These are phyloP conservation scores for Irpex sp. DNA, from an alignment of 1,284 basidiomycete species.

Conservation along the genomic window DNA sequence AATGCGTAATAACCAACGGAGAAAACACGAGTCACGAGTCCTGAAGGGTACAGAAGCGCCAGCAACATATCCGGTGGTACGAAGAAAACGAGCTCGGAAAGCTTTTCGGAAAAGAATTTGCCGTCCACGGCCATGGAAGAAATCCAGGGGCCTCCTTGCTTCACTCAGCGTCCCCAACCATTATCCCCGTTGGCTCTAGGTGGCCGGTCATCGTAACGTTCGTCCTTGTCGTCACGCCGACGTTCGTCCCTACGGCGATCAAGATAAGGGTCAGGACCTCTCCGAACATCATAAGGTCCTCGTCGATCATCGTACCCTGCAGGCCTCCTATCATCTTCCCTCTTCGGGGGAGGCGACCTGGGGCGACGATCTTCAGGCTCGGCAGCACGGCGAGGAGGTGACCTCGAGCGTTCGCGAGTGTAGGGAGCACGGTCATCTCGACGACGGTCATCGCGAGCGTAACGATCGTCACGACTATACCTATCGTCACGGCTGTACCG, in stretches of 20 bases:
- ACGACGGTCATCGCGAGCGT: conserved; percentile 40
- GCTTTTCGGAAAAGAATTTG: conserved; percentile 6
- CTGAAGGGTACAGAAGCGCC: conserved; percentile 20
- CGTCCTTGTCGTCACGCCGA: conserved; percentile 76
- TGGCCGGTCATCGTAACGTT: conserved; percentile 68
- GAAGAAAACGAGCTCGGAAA: conserved; percentile 16
- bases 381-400: conserved; percentile 53
- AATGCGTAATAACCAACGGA: conserved; percentile 27
- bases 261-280: conserved; percentile 73
- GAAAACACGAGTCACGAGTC: conserved; percentile 22
- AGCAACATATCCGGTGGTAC: conserved; percentile 18
- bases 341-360: conserved; percentile 74
- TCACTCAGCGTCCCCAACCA: conserved; percentile 30
- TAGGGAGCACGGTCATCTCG: conserved; percentile 32
- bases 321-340: conserved; percentile 79
- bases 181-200: conserved; percentile 71
- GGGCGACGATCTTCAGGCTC: conserved; percentile 68
- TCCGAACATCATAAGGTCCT: conserved; percentile 67
- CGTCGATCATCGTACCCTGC: conserved; percentile 84
- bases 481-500: conserved; percentile 43
- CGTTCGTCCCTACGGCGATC: conserved; percentile 78
- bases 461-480: conserved; percentile 32
- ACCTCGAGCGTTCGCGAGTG: conserved; percentile 64
- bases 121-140: conserved; percentile 8
- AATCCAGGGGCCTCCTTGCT: conserved; percentile 19